Conservation (phyloP, 441 rosid genomes). For the Bocquillonia castaneifolia region DNA sequence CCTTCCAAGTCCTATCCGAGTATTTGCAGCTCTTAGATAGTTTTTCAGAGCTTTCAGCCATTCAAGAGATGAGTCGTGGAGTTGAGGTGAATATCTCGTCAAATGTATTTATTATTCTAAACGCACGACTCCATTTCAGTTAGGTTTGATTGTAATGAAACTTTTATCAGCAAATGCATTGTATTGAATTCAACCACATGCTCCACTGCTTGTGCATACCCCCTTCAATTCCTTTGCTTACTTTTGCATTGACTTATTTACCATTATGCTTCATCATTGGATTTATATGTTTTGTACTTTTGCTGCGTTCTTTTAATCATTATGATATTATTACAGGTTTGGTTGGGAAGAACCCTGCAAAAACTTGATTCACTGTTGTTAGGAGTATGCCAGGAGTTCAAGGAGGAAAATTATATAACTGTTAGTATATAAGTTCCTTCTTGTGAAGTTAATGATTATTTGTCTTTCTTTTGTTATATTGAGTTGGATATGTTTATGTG, state of each 20-base stretch:
- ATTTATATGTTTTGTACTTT: slow-evolving; percentile 13
- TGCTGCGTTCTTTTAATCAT: slow-evolving; percentile 23
- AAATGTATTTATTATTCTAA: slow-evolving; percentile 11
- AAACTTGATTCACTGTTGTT: slow-evolving; percentile 87
- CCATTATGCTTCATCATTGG: slow-evolving; percentile 10
- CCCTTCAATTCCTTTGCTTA: too few relatives aligned
- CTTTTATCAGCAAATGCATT: not conserved
- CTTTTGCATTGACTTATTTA: not conserved
- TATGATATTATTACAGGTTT: slow-evolving; percentile 54
- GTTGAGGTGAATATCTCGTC: slow-evolving; percentile 66
- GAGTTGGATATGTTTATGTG: not conserved
- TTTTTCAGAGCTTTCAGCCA: slow-evolving; percentile 74
- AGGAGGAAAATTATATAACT: slow-evolving; percentile 78
- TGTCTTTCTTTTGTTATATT: not conserved
- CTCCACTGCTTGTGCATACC: too few relatives aligned
- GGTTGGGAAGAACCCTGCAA: slow-evolving; percentile 97
- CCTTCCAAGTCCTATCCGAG: slow-evolving; percentile 95
- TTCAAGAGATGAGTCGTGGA: slow-evolving; percentile 94
- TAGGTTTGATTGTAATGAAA: not conserved
- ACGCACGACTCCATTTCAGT: not conserved
- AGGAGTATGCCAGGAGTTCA: slow-evolving; percentile 94
- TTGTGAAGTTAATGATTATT: slow-evolving; percentile 13
- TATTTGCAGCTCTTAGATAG: slow-evolving; percentile 92
- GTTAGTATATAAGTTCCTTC: slow-evolving; percentile 47
- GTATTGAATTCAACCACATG: too few relatives aligned